These are phyloP conservation scores for Colletotrichum gigasporum DNA, from an alignment of 2,329 filamentous ascomycete species.

Conservation along the genomic window DNA sequence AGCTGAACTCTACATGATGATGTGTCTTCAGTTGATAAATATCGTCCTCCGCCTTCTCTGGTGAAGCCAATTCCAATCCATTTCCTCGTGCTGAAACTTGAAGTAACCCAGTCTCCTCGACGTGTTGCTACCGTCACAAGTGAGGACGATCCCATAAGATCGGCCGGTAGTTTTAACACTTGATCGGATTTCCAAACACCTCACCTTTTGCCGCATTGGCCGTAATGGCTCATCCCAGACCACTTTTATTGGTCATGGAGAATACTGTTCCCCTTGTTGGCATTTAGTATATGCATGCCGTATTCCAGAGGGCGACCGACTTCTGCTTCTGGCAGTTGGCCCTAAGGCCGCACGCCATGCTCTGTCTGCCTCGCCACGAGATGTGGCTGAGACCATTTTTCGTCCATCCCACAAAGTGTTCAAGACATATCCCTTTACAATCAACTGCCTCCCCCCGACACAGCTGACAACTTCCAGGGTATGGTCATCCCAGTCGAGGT, in stretches of 20 bases:
- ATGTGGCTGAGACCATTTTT: background rate
- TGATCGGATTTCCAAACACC: background rate
- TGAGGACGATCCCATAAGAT: background rate
- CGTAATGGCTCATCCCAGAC: background rate
- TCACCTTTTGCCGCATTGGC: background rate
- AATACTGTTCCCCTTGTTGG: background rate
- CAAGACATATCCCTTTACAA: background rate
- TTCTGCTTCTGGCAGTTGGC: background rate
- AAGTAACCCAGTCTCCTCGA: background rate
- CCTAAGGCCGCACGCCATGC: background rate
- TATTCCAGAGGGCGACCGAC: background rate
- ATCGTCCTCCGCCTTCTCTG: background rate
- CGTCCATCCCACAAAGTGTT: background rate
- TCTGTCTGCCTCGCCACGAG: background rate
- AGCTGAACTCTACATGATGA: no score
- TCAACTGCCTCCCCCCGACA: background rate
- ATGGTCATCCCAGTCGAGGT: background rate
- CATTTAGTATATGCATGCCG: background rate
- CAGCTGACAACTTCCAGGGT: background rate
- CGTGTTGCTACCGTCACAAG: background rate
- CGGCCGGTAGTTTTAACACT: background rate
- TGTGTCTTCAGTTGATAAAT: no score
- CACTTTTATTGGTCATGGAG: background rate
- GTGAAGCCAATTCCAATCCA: background rate
- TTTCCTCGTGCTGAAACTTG: background rate